Evolutionary conservation across 352 stramenopile species (phyloP), one percentile per base, ranked within the genome.

Genomic region (Globisporangium viniferum): DNA sequence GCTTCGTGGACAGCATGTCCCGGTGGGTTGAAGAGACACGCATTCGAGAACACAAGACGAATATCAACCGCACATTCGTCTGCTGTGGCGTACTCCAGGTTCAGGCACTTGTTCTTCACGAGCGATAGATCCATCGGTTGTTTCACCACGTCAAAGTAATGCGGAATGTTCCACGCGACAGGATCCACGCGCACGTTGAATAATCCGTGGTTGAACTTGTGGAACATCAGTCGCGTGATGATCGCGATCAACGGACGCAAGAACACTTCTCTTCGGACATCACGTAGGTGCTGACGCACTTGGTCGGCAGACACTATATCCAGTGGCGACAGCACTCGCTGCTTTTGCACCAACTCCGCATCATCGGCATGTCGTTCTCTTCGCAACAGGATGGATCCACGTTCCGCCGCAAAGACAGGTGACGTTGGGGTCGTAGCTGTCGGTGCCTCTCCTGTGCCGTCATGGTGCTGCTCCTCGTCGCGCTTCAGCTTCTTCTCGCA

Each of bases 71-170:
- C 81, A 62, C 91, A 96, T 9, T 79, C 82, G 39, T 96, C 83
- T 1, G 97, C 80, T 0, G 76, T 86, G 14, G 89, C 86, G 67
- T 98, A 98, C 29, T 89, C 69, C 9, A 92, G 79, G 55, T 83
- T 79, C 33, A 97, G 73, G 15, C 97, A 92, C 68, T 98, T 97
- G 68, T 86, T 88, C 66, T 93, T 92, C n/a, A 98, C 79, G 6
- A 94, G 85, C 35, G 81, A 79, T 12, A 98, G 70, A 65, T 98
- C 94, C 90, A 98, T 98, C 1, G 92, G 92, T 29, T 81, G 74
- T 73, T 93, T 93, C 35, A 97, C 85, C 33, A 97, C 73, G 61
- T 94, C 84, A 27, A 88, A 80, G 66, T 95, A 97, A 67, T 93
- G 87, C 53, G 89, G 89, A 59, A 92, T 94, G 55, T 87, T 88